A percentile compares a stretch with the other conserved stretches of the same genome.
phyloP scores from a whole-genome alignment of 2,329 filamentous ascomycete genomes.

The Colletotrichum filicis region DNA sequence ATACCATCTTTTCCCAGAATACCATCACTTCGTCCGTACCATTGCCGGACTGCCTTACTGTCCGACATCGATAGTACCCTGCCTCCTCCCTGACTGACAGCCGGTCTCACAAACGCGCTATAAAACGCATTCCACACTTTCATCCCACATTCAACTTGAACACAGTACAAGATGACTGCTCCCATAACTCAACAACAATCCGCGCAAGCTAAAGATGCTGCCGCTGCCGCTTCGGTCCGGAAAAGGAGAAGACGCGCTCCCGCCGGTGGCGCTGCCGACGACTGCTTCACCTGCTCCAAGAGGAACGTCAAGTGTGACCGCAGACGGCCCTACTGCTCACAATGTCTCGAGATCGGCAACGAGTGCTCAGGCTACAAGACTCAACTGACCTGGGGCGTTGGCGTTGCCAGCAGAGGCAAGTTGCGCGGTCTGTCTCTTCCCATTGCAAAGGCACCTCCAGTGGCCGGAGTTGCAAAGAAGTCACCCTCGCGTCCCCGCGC shows the following conservation, averaged over 20 bases:
- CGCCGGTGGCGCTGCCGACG: slow-evolving; percentile 88
- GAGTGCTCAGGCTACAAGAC: slow-evolving; percentile 98
- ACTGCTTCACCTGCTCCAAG: slow-evolving; percentile 94
- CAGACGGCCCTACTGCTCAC: slow-evolving; percentile 92
- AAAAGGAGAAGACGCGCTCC: slow-evolving; percentile 90
- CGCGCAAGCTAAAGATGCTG: slow-evolving; percentile 58
- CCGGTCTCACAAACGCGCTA: slow-evolving; percentile 21
- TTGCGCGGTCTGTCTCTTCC: slow-evolving; percentile 86
- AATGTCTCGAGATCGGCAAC: slow-evolving; percentile 90
- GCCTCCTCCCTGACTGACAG: slow-evolving; percentile 5
- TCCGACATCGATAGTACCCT: neutral
- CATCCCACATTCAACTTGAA: slow-evolving; percentile 5
- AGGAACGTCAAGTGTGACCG: slow-evolving; percentile 88
- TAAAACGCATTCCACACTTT: slow-evolving; percentile 1
- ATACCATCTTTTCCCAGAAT: slow-evolving; percentile 11
- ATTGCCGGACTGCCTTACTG: neutral
- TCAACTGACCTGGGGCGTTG: slow-evolving; percentile 95
- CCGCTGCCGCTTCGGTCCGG: slow-evolving; percentile 60
- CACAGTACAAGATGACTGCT: slow-evolving; percentile 33
- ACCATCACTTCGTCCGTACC: slow-evolving; percentile 14
- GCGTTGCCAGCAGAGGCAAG: slow-evolving; percentile 95
- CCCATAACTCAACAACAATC: slow-evolving; percentile 34
- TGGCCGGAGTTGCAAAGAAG: slow-evolving; percentile 62
- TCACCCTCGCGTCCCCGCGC: slow-evolving; percentile 55
- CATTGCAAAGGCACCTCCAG: slow-evolving; percentile 70